Percentiles rank a stretch among this genome's conserved stretches.
Conservation (phyloP, 345 rosid species). For the Eucalyptus victrix region DNA sequence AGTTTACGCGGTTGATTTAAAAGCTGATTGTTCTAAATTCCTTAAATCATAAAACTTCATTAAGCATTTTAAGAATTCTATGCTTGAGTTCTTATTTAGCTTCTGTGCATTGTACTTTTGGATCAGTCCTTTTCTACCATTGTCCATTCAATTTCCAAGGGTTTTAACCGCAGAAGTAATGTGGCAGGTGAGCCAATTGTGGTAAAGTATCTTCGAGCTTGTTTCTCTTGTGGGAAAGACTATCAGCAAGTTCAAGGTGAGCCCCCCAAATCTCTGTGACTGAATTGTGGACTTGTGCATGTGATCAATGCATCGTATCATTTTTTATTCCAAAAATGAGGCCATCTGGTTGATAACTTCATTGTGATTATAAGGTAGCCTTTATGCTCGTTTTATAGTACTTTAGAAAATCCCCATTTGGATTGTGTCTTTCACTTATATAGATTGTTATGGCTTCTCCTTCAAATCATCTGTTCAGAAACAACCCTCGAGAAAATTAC, state of each 20-base stretch:
- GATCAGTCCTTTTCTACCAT: neutral
- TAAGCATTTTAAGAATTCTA: neutral
- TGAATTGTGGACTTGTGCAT: neutral
- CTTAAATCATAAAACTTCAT: neutral
- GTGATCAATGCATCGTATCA: neutral
- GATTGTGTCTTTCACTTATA: neutral
- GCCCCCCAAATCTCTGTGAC: neutral
- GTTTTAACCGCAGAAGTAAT: neutral
- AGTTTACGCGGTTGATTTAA: neutral
- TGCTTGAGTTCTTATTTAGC: neutral
- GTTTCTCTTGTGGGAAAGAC: conserved; percentile 85
- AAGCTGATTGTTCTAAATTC: neutral
- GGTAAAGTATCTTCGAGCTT: conserved; percentile 51
- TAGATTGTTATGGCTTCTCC: neutral
- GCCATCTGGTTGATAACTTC: neutral
- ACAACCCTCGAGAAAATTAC: neutral
- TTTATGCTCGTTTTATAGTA: neutral
- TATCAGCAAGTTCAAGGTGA: conserved; percentile 61
- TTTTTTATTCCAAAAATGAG: neutral
- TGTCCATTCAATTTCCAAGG: neutral
- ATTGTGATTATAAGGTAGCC: neutral
- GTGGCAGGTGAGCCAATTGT: conserved; percentile 39
- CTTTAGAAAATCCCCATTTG: neutral
- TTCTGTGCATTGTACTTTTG: neutral
- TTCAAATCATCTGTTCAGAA: neutral